A percentile compares a stretch with the other conserved stretches of the same genome.
Conservation (phyloP, 805 yeast species). For the Lachancea thermotolerans region DNA sequence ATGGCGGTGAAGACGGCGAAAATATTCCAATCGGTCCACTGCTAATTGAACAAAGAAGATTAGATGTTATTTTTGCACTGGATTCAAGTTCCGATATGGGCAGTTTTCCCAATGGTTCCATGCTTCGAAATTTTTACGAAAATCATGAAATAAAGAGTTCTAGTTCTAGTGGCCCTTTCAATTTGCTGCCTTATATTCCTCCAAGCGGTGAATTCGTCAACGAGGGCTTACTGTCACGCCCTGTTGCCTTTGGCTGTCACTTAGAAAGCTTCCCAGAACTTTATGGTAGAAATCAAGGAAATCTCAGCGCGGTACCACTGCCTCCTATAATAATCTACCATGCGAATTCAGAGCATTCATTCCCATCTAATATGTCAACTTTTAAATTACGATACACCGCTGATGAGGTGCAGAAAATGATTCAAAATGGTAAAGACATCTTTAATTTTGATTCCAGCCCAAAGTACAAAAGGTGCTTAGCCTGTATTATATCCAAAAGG, state of each 20-base stretch:
- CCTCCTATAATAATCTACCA: constrained; percentile 55
- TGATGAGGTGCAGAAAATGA: constrained; percentile 39
- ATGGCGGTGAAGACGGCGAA: constrained; percentile 76
- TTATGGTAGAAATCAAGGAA: not conserved
- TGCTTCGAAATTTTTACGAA: constrained; percentile 35
- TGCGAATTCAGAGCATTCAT: constrained; percentile 39
- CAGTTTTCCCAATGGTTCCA: constrained; percentile 57
- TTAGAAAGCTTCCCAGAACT: constrained; percentile 7
- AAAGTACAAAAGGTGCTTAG: constrained; percentile 42
- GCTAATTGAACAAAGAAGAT: constrained; percentile 50
- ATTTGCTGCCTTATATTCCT: constrained; percentile 10
- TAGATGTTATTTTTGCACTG: constrained; percentile 59
- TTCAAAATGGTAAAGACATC: constrained; percentile 46
- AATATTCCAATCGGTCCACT: constrained; percentile 65
- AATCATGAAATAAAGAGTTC: not conserved
- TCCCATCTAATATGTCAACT: constrained; percentile 49
- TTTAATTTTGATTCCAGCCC: constrained; percentile 39
- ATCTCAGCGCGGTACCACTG: constrained; percentile 13
- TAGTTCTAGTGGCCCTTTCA: not conserved
- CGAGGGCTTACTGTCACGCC: constrained; percentile 35
- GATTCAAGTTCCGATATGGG: constrained; percentile 48
- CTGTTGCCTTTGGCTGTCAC: constrained; percentile 80
- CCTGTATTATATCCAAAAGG: constrained; percentile 51
- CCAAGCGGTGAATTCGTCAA: constrained; percentile 1
- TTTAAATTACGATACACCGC: constrained; percentile 46